Base-by-base conservation (phyloP, 352 stramenopile species). In the Elongisporangium prolatum region DNA sequence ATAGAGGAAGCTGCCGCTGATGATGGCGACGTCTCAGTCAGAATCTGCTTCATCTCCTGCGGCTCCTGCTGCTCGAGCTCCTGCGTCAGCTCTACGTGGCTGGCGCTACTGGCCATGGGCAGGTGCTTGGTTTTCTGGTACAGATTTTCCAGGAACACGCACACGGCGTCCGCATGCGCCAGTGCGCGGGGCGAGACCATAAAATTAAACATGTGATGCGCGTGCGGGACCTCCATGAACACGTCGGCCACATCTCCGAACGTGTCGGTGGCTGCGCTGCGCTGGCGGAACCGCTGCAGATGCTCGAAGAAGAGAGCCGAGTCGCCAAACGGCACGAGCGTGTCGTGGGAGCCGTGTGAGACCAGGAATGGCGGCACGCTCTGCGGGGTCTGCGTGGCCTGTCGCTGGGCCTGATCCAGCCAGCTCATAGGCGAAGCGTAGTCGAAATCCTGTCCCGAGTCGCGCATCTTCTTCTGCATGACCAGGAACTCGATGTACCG, bases 141-240 rank as follows among this genome's bases (percentile, higher is more conserved):
- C 11, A 83, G 59, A 24, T 86, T 73, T n/a, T 75, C 61, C 16
- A 89, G 73, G 51, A 88, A 89, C 3, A 62, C 71, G 22, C 71
- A 80, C 4, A 86, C 75, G 13, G 79, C 77, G 47, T 89, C 75
- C 9, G 64, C 60, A 59, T 82, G 73, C 7, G 77, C 79, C 14
- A 88, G 61, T 10, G 77, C 63, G 52, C 79, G 71, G 18, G 77
- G 79, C 20, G 79, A 88, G 9, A 81, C 24, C 24, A 88, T 24
- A 54, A 77, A 79, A 51, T 87, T 86, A 56, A 89, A 89, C 64
- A 79, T 80, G 69, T 89, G 79, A 24, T 73, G 72, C 10, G 77
- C 71, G 21, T 67, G 72, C 0, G 75, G 77, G 9, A 89, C 65
- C 40, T 81, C 64, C 11, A 88, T 53, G 53, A 85, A 89, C 18